Evolutionary conservation across 2,329 filamentous ascomycete genomes (phyloP).

Genomic region (Fusarium keratoplasticum): DNA sequence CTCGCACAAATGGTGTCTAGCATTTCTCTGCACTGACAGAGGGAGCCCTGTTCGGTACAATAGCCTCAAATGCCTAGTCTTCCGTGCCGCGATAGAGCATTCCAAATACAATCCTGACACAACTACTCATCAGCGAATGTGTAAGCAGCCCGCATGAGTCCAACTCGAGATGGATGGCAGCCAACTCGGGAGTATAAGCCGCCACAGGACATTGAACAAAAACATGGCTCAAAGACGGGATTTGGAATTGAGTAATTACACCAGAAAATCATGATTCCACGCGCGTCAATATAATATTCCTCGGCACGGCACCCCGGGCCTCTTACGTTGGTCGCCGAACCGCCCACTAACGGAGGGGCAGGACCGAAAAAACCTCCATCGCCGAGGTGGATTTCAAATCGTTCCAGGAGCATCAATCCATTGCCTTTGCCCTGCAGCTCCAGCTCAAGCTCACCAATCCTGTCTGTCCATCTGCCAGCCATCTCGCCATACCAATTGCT

Average conservation of each 20-base stretch:
- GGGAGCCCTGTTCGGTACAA: background rate
- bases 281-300: background rate
- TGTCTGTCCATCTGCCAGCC: background rate
- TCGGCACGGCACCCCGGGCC: background rate
- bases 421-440: conserved; percentile 23
- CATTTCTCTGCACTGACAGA: background rate
- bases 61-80: background rate
- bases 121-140: background rate
- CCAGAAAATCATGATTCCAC: conserved; percentile 25
- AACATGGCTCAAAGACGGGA: background rate
- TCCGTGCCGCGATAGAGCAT: background rate
- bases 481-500: conserved; percentile 26
- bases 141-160: conserved; percentile 7
- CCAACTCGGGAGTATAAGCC: background rate
- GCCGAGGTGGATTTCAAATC: conserved; percentile 43
- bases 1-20: background rate
- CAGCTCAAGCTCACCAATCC: conserved; percentile 18
- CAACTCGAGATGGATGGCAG: background rate
- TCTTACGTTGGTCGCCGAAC: background rate
- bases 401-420: background rate
- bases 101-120: background rate
- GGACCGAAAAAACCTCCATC: conserved; percentile 34
- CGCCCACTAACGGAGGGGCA: conserved; percentile 27
- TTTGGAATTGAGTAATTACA: background rate
- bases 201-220: background rate